These are phyloP conservation scores for Trichoderma breve DNA, from an alignment of 2,329 filamentous ascomycete genomes.

Conservation along the genomic window DNA sequence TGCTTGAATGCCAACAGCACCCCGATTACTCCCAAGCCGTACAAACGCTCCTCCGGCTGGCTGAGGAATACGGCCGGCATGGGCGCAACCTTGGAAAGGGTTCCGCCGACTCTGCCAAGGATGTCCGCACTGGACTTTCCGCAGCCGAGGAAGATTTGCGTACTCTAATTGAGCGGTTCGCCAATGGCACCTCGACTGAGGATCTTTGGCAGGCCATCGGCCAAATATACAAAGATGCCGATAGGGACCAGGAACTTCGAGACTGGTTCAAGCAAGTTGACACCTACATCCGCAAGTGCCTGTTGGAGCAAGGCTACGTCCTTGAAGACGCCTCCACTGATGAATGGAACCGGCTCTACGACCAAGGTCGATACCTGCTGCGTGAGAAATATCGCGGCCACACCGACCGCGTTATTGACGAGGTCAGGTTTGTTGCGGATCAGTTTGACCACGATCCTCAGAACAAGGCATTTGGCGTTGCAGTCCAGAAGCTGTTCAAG, in stretches of 20 bases:
- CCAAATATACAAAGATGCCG: slow-evolving; percentile 81
- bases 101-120: slow-evolving; percentile 66
- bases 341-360: slow-evolving; percentile 82
- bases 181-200: slow-evolving; percentile 86
- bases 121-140: slow-evolving; percentile 65
- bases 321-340: slow-evolving; percentile 75
- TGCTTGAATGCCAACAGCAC: slow-evolving; percentile 94
- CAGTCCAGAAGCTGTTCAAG: slow-evolving; percentile 80
- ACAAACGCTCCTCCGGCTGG: slow-evolving; percentile 77
- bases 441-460: slow-evolving; percentile 87
- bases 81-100: slow-evolving; percentile 63
- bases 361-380: slow-evolving; percentile 80
- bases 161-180: slow-evolving; percentile 90
- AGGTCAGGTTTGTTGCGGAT: slow-evolving; percentile 82
- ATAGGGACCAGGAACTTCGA: slow-evolving; percentile 81
- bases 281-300: slow-evolving; percentile 73
- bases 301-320: slow-evolving; percentile 89
- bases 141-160: slow-evolving; percentile 73
- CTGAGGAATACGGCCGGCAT: slow-evolving; percentile 81
- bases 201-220: slow-evolving; percentile 84
- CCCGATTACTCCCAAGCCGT: slow-evolving; percentile 92
- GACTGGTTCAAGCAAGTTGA: slow-evolving; percentile 84
- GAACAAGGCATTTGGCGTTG: slow-evolving; percentile 75
- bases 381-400: slow-evolving; percentile 84
- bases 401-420: slow-evolving; percentile 82